phyloP scores from a whole-genome alignment of 2,329 filamentous ascomycete genomes.

The Pseudocercospora fuligena region DNA sequence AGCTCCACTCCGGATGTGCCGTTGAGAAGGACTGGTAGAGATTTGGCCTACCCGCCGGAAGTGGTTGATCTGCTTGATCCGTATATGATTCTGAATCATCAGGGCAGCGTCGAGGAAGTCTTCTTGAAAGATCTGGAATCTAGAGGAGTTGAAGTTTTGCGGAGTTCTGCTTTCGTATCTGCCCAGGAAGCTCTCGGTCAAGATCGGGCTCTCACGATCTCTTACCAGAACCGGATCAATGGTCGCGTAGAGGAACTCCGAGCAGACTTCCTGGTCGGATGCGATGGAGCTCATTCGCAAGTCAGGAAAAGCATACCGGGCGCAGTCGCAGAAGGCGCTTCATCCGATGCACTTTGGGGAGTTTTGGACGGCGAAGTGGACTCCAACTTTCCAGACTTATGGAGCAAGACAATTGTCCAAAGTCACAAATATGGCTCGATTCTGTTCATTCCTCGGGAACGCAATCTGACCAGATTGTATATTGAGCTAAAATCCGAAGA shows the following conservation, averaged over 20 bases:
- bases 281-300: slow-evolving; percentile 73
- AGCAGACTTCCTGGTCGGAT: slow-evolving; percentile 70
- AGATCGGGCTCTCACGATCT: slow-evolving; percentile 48
- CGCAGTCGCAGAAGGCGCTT: slow-evolving; percentile 54
- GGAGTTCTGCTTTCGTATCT: slow-evolving; percentile 67
- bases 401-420: slow-evolving; percentile 73
- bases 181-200: slow-evolving; percentile 47
- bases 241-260: slow-evolving; percentile 52
- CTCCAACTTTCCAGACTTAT: slow-evolving; percentile 75
- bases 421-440: slow-evolving; percentile 71
- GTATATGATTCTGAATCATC: slow-evolving; percentile 64
- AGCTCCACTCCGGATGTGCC: slow-evolving; percentile 45
- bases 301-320: slow-evolving; percentile 67
- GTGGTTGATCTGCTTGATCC: slow-evolving; percentile 58
- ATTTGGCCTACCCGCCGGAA: slow-evolving; percentile 67
- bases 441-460: slow-evolving; percentile 74
- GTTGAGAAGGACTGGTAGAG: slow-evolving; percentile 65
- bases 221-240: slow-evolving; percentile 46
- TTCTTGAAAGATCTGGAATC: slow-evolving; percentile 72
- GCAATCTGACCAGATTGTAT: slow-evolving; percentile 70
- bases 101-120: slow-evolving; percentile 75
- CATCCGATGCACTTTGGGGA: slow-evolving; percentile 68
- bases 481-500: slow-evolving; percentile 51
- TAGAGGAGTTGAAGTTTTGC: slow-evolving; percentile 65
- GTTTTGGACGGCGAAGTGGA: slow-evolving; percentile 73